phyloP scores from a whole-genome alignment of 176 grass and related monocot species.

The Chloris gayana region DNA sequence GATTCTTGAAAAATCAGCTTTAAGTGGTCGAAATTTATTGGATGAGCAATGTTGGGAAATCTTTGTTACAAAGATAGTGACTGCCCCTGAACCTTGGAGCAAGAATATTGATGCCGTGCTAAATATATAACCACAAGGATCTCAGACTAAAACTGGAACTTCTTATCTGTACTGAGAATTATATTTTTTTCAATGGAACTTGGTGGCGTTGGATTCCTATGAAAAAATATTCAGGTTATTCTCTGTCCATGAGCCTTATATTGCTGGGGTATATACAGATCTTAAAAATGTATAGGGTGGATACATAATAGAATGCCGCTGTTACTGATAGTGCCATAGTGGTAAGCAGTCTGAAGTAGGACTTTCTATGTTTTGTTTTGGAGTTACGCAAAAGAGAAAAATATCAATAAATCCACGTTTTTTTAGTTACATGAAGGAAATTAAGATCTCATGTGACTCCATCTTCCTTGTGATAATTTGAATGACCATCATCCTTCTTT shows the following conservation, averaged over 20 bases:
- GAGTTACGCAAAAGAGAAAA: neutral
- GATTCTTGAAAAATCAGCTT: constrained; percentile 46
- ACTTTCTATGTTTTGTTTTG: neutral
- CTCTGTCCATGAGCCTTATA: neutral
- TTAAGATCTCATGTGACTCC: neutral
- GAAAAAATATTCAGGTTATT: neutral
- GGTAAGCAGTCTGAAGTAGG: neutral
- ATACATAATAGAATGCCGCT: neutral
- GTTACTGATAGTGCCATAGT: neutral
- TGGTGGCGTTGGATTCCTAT: neutral
- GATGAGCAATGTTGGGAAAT: constrained; percentile 57
- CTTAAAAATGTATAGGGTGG: neutral
- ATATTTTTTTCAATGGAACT: neutral
- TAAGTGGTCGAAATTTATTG: constrained; percentile 22
- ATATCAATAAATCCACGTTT: neutral
- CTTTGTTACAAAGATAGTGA: constrained; percentile 53
- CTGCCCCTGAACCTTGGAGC: constrained; percentile 25
- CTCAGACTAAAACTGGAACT: neutral
- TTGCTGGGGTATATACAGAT: neutral
- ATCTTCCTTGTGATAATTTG: neutral
- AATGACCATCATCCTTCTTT: neutral
- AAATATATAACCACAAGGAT: constrained; percentile 26
- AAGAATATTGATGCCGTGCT: constrained; percentile 41
- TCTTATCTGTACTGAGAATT: neutral
- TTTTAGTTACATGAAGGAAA: neutral